Percentiles rank a stretch among this genome's conserved stretches.
phyloP scores from a whole-genome alignment of 2,329 filamentous ascomycete genomes.

The Laburnicola sp. region DNA sequence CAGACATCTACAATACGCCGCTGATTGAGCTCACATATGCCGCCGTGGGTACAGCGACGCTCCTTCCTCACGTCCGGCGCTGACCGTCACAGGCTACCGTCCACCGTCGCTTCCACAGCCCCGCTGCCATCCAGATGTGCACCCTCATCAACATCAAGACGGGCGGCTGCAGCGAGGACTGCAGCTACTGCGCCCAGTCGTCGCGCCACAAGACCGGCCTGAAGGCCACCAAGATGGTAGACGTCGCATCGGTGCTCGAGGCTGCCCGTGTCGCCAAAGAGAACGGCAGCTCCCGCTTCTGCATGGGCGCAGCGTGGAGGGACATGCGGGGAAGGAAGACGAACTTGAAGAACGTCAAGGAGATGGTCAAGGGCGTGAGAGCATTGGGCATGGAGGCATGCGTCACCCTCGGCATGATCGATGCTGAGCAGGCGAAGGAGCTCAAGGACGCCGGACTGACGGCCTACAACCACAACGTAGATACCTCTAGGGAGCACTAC shows the following conservation, averaged over 20 bases:
- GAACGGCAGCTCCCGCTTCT: constrained; percentile 88
- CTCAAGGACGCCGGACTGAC: constrained; percentile 83
- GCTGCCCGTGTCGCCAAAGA: constrained; percentile 76
- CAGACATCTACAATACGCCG: constrained; percentile 78
- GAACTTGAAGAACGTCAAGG: constrained; percentile 78
- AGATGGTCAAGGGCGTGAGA: constrained; percentile 81
- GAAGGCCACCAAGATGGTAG: constrained; percentile 75
- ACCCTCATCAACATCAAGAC: constrained; percentile 98
- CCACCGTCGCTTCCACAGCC: constrained; percentile 84
- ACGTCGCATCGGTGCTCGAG: constrained; percentile 77
- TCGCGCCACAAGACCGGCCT: constrained; percentile 78
- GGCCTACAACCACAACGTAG: constrained; percentile 93
- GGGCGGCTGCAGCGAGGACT: constrained; percentile 88
- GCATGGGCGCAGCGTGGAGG: constrained; percentile 92
- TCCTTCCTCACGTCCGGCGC: constrained; percentile 5
- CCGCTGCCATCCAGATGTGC: constrained; percentile 84
- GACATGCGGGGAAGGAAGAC: constrained; percentile 92
- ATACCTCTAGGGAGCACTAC: constrained; percentile 88
- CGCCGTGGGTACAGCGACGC: constrained; percentile 56
- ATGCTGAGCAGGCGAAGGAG: constrained; percentile 76
- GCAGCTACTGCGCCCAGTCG: constrained; percentile 89
- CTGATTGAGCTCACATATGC: constrained; percentile 77
- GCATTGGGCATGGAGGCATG: constrained; percentile 86
- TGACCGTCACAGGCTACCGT: constrained; percentile 62
- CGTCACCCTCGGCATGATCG: constrained; percentile 94